Evolutionary conservation across 2,329 filamentous ascomycete species (phyloP), one percentile per base, ranked within the genome.

Genomic region (Alternaria panax): DNA sequence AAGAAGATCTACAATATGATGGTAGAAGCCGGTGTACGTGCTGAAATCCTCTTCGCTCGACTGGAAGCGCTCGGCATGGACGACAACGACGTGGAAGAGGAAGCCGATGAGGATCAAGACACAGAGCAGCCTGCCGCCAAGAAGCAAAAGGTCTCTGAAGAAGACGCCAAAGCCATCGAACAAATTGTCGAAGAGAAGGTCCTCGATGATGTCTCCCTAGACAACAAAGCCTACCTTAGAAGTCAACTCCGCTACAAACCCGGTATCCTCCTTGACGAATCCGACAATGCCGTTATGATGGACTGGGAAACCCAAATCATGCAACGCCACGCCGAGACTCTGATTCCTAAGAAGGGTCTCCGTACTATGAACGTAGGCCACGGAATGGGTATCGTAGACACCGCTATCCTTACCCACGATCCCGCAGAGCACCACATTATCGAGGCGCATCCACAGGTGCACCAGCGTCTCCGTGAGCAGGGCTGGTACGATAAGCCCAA

Each of bases 281-380:
- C 88, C 64, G 85, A 88, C 62, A 96, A 96, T 75, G 92, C 91
- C 52, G 91, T 96, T 45, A 96, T 96, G 92, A 96, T 96, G 92
- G 86, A 89, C 38, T 96, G 92, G 92, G 92, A 96, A 78, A 90
- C 89, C 2, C 87, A 89, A 65, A 95, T 96, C 69, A 96, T 96
- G 92, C 86, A 86, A 60, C 85, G 86, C 51, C 92, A 90, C 54
- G 92, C 92, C 45, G 85, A 89, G 62, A 85, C 87, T 14, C 82
- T 96, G 1, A 81, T 90, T 1, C 82, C 89, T 5, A 81, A 82
- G 40, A 53, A 74, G 0, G 90, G 89, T 2, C 86, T 90, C 65
- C 86, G 88, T 45, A 87, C 95, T 36, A 86, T 96, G 62, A 96
- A 96, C 74, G 88, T 96, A 57, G 93, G 93, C 6, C 93, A 96